A percentile compares a stretch with the other conserved stretches of the same genome.
These are phyloP conservation scores for Botryotinia convoluta DNA, from an alignment of 2,329 filamentous ascomycete species.

Conservation along the genomic window DNA sequence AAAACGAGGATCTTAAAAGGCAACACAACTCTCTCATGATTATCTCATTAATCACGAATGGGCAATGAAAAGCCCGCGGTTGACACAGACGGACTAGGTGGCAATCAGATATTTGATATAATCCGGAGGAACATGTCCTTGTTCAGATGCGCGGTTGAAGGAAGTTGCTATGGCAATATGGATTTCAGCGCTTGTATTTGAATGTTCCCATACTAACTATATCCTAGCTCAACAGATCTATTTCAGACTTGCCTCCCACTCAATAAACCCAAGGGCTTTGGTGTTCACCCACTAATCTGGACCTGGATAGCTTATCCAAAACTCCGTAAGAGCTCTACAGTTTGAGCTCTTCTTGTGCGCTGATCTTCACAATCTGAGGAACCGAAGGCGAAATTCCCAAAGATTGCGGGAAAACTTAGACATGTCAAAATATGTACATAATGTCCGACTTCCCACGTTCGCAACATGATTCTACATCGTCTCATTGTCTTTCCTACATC, in stretches of 20 bases:
- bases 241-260: background rate
- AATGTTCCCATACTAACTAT: background rate
- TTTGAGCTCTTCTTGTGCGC: conserved; percentile 7
- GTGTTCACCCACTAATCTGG: conserved; percentile 2
- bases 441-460: background rate
- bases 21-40: background rate
- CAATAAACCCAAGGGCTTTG: background rate
- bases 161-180: background rate
- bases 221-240: background rate
- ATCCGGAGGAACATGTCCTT: background rate
- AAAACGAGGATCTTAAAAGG: background rate
- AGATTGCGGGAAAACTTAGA: background rate
- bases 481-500: background rate
- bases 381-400: background rate
- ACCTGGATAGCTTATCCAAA: background rate
- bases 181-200: background rate
- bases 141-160: background rate
- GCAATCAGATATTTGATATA: background rate
- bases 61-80: background rate
- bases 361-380: background rate
- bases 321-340: background rate
- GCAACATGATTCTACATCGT: background rate
- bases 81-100: background rate
- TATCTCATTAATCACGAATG: background rate
- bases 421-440: conserved; percentile 10